These are phyloP conservation scores for Phytophthora gonapodyides DNA, from an alignment of 352 stramenopile genomes.

Conservation along the genomic window DNA sequence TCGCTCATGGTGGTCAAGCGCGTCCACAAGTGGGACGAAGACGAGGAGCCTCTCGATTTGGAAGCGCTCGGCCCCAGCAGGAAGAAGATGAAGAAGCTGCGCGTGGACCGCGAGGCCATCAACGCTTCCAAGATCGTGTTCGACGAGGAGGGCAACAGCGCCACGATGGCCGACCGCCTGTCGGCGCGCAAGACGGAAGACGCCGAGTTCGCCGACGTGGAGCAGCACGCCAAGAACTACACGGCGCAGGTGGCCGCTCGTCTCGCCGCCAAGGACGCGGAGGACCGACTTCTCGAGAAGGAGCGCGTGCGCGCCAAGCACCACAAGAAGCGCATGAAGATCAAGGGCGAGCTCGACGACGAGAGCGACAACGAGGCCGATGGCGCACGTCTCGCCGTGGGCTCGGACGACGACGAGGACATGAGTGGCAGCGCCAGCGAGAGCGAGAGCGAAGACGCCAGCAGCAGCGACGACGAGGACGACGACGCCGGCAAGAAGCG, in stretches of 20 bases:
- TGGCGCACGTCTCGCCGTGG: slow-evolving; percentile 45
- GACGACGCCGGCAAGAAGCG: slow-evolving; percentile 29
- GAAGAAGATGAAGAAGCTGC: slow-evolving; percentile 91
- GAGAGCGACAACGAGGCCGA: slow-evolving; percentile 32
- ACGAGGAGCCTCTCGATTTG: slow-evolving; percentile 60
- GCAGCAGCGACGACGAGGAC: slow-evolving; percentile 42
- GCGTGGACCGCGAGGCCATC: slow-evolving; percentile 66
- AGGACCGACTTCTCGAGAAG: slow-evolving; percentile 84
- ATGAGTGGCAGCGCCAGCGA: slow-evolving; percentile 44
- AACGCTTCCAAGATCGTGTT: slow-evolving; percentile 92
- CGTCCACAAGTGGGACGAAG: slow-evolving; percentile 81
- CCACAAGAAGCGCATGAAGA: slow-evolving; percentile 87
- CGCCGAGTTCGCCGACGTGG: slow-evolving; percentile 68
- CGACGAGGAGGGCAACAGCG: slow-evolving; percentile 92
- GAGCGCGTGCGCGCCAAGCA: slow-evolving; percentile 90
- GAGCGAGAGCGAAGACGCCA: slow-evolving; percentile 31
- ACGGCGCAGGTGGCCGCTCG: slow-evolving; percentile 66
- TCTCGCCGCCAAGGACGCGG: slow-evolving; percentile 75
- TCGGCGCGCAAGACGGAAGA: slow-evolving; percentile 46
- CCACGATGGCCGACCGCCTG: slow-evolving; percentile 67
- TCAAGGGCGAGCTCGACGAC: slow-evolving; percentile 75
- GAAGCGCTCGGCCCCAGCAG: slow-evolving; percentile 56
- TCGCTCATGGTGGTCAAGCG: slow-evolving; percentile 94
- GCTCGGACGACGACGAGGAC: slow-evolving; percentile 40
- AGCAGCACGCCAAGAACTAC: slow-evolving; percentile 66